Evolutionary conservation across 2,329 filamentous ascomycete species (phyloP), one percentile per base, ranked within the genome.

Genomic region (Ophiostoma piceae): DNA sequence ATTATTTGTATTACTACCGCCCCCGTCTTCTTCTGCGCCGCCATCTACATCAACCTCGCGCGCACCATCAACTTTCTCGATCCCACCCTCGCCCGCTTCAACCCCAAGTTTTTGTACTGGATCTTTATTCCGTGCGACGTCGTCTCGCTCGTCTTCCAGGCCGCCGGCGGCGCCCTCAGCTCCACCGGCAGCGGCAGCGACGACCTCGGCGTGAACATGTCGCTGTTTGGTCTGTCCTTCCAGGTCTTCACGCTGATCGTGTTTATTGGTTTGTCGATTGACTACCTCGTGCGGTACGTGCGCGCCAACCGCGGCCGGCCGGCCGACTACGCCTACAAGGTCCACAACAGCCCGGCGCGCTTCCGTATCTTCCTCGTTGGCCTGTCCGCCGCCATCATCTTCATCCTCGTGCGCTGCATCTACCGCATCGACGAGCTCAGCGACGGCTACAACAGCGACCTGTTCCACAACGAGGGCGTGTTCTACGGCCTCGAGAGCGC

Each of bases 341-440:
- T 2, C 66, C 16, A 41, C 66, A 19, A 3, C 32, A 14, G 26
- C 43, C 43, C 66, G 6, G 16, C 32, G 37, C 68, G 69, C 66
- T 39, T 73, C 68, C 68, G 68, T 62, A 12, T 80, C 11, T 90
- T 89, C 75, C 78, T 87, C 14, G 73, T 77, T 1, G 85, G 83
- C 64, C 77, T 89, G 12, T 76, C 79, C 0, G 74, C 85, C 1
- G 84, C 87, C 0, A 86, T 88, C 2, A 67, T 88, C 2, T 79
- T 84, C 62, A 87, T 91, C 73, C 83, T 90, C 54, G 83, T 84
- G 3, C 81, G 89, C 19, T 88, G 85, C 73, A 54, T 72, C 66
- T 74, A 87, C 76, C 83, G 89, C 69, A 86, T 89, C 60, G 86
- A 86, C 11, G 89, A 91, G 78, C 77, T 91, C 71, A 85, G 84